A percentile compares a stretch with the other conserved stretches of the same genome.
These are phyloP conservation scores for Xylariales sp. DNA, from an alignment of 2,329 filamentous ascomycete species.

Conservation along the genomic window DNA sequence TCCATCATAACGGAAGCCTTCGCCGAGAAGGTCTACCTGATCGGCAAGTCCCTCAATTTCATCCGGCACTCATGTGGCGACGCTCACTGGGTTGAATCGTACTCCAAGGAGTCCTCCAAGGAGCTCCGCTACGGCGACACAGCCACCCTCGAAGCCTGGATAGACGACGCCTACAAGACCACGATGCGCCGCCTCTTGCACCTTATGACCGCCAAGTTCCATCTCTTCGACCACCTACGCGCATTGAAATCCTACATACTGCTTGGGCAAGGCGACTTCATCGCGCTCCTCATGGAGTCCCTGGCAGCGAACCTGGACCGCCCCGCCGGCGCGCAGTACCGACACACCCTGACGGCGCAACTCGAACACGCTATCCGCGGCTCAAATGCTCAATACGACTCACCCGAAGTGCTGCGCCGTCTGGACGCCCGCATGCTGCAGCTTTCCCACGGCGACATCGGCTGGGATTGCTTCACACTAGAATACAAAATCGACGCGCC, in stretches of 20 bases:
- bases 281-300: conserved; percentile 94
- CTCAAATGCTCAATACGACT: conserved; percentile 95
- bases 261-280: conserved; percentile 94
- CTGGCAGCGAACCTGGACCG: conserved; percentile 87
- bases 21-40: conserved; percentile 92
- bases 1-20: conserved; percentile 92
- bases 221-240: conserved; percentile 84
- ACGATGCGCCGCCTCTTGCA: conserved; percentile 94
- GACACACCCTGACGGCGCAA: conserved; percentile 95
- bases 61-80: conserved; percentile 94
- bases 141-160: conserved; percentile 83
- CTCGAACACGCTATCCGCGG: conserved; percentile 95
- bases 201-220: conserved; percentile 93
- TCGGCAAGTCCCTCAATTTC: conserved; percentile 97
- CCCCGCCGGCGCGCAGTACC: conserved; percentile 93
- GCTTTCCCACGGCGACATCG: conserved; percentile 91
- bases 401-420: conserved; percentile 81
- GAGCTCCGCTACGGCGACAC: conserved; percentile 92
- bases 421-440: conserved; percentile 98
- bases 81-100: conserved; percentile 89
- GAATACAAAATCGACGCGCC: conserved; percentile 98
- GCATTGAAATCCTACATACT: conserved; percentile 94
- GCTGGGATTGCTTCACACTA: conserved; percentile 98
- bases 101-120: conserved; percentile 89
- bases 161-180: conserved; percentile 95